Conservation (phyloP, 495 filamentous ascomycete species). For the Tuber brumale region DNA sequence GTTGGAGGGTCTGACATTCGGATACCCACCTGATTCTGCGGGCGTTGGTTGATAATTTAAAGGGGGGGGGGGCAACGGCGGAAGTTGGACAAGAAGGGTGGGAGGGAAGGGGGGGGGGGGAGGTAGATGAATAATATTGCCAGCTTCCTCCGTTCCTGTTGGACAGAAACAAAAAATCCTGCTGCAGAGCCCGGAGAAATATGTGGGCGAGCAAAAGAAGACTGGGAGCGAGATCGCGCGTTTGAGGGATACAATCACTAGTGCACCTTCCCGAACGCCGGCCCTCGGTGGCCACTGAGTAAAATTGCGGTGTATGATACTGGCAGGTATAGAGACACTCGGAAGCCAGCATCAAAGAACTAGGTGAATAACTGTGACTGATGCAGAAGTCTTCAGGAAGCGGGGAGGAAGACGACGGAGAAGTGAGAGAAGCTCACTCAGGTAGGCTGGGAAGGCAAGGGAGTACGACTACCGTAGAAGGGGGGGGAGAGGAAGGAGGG, state of each 20-base stretch:
- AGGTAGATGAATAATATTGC: conserved; percentile 34
- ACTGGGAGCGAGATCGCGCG: conserved; percentile 21
- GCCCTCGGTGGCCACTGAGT: conserved; percentile 25
- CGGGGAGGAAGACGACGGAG: conserved; percentile 8
- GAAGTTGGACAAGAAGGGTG: conserved; percentile 24
- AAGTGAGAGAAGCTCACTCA: not conserved
- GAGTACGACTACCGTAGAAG: not conserved
- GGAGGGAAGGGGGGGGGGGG: conserved; percentile 12
- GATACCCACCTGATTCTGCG: conserved; percentile 34
- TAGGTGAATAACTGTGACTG: conserved; percentile 13
- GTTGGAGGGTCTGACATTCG: conserved; percentile 34
- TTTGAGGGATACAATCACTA: conserved; percentile 16
- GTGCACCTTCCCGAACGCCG: conserved; percentile 27
- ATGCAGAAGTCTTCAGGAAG: conserved; percentile 25
- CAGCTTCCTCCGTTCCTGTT: conserved; percentile 21
- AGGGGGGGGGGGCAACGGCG: conserved; percentile 22
- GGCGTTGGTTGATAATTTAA: conserved; percentile 39
- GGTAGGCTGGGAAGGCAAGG: not conserved
- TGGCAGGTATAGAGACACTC: conserved; percentile 21
- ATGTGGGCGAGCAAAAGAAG: conserved; percentile 33
- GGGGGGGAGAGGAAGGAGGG: not conserved
- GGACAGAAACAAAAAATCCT: conserved; percentile 18
- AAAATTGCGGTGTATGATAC: conserved; percentile 20
- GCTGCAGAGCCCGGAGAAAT: conserved; percentile 23
- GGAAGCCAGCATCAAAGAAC: conserved; percentile 32